Percentiles rank a stretch among this genome's conserved stretches.
Conservation (phyloP, 345 rosid genomes). For the Pistacia vera region DNA sequence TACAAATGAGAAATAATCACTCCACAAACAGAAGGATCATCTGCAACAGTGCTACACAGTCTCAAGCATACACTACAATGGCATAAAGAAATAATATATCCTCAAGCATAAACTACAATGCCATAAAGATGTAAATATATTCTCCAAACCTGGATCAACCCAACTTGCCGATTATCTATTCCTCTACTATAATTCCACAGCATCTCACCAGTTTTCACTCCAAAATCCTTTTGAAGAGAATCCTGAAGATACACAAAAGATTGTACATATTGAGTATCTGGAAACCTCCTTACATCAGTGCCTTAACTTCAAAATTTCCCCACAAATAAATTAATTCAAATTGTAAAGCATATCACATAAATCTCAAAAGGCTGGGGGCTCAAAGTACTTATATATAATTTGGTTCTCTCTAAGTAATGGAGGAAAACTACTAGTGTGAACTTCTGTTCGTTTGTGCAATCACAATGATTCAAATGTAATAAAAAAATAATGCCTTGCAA, state of each 20-base stretch:
- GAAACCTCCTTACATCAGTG: background rate
- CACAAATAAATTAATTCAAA: background rate
- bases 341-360: background rate
- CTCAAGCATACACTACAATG: background rate
- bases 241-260: conserved; percentile 49
- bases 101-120: background rate
- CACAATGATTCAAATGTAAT: background rate
- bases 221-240: conserved; percentile 80
- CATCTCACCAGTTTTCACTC: conserved; percentile 94
- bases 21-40: background rate
- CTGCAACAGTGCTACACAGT: background rate
- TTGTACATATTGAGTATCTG: conserved; percentile 5
- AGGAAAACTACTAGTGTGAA: background rate
- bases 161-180: conserved; percentile 74
- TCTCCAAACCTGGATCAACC: conserved; percentile 62
- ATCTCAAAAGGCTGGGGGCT: background rate
- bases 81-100: background rate
- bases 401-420: background rate
- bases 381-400: no score
- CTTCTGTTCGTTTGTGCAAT: no score
- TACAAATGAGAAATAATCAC: background rate
- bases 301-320: conserved; percentile 10
- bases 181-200: conserved; percentile 95
- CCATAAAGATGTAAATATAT: background rate
- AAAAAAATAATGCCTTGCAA: background rate